Percentiles rank a stretch among this genome's conserved stretches.
Conservation (phyloP, 2,329 filamentous ascomycete species). For the Didymella lethalis region DNA sequence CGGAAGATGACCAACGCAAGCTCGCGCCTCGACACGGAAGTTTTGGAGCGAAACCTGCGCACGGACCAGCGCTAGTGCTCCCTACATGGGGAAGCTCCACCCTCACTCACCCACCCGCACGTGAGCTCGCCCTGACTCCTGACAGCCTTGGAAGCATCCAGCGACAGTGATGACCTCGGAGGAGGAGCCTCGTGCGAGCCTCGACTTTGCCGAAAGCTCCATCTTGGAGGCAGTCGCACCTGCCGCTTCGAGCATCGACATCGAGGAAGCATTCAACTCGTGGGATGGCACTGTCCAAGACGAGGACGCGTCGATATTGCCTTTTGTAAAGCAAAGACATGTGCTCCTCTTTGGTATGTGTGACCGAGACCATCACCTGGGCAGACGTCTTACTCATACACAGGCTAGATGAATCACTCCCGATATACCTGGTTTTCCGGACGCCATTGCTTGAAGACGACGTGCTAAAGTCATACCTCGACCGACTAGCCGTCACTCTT, state of each 20-base stretch:
- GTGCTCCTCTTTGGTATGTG: slow-evolving; percentile 75
- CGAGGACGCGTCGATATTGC: slow-evolving; percentile 58
- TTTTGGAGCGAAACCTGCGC: slow-evolving; percentile 16
- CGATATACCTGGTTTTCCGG: slow-evolving; percentile 73
- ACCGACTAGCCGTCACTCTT: slow-evolving; percentile 69
- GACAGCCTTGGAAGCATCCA: background rate
- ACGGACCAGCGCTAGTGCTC: slow-evolving; percentile 9
- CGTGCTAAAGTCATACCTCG: slow-evolving; percentile 66
- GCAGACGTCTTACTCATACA: slow-evolving; percentile 60
- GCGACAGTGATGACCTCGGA: slow-evolving; percentile 15
- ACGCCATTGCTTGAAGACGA: slow-evolving; percentile 67
- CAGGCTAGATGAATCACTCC: slow-evolving; percentile 75
- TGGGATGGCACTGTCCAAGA: slow-evolving; percentile 56
- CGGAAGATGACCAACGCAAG: background rate
- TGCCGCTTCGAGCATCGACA: slow-evolving; percentile 44
- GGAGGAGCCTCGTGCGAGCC: slow-evolving; percentile 42
- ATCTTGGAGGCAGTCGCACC: slow-evolving; percentile 52
- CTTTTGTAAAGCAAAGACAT: slow-evolving; percentile 68
- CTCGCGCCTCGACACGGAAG: background rate
- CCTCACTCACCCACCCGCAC: slow-evolving; percentile 26
- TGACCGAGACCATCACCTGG: slow-evolving; percentile 45
- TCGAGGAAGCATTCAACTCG: slow-evolving; percentile 52
- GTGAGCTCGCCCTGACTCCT: slow-evolving; percentile 20
- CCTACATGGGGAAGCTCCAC: slow-evolving; percentile 12
- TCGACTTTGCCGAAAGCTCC: slow-evolving; percentile 51